Evolutionary conservation across 2,329 filamentous ascomycete genomes (phyloP), one percentile per base, ranked within the genome.

Genomic region (Alternaria ventricosa): DNA sequence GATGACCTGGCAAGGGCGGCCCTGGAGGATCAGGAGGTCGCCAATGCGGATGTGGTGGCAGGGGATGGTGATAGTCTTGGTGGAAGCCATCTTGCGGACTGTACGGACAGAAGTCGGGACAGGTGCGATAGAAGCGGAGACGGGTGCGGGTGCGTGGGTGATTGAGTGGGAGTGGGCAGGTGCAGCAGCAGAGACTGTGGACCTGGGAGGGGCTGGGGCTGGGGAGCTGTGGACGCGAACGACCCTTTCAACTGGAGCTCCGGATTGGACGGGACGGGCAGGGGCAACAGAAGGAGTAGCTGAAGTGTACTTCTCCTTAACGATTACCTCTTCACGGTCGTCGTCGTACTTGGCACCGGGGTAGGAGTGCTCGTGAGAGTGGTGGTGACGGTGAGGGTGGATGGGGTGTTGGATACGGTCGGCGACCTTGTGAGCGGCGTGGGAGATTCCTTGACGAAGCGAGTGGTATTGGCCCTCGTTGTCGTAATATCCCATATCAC

Each of bases 41-140:
- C 96, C 96, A 78, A 98, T 92, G 86, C 96, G 96, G 86, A 99
- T 95, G 88, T 98, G 96, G 90, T 99, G 93, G 91, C 94, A 97
- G 72, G 96, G 96, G 84, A 99, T 97, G 81, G 94, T 95, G 82
- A 98, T 94, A 76, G 93, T 97, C 88, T 96, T 94, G 81, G 90
- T 87, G 81, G 91, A 88, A 78, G 80, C 68, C 79, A 80, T 81
- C 69, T 75, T 79, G 77, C 74, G 75, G 65, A 72, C 66, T 28
- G 75, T 62, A 56, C 49, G 60, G 55, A 61, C 61, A 27, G 61
- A 49, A 49, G 56, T 59, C 57, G 65, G 56, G 58, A 55, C 60
- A 30, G 54, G 46, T 61, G 67, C 63, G 61, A 67, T 67, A 63
- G 70, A 71, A 60, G 62, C 55, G 45, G 63, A 69, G 57, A 65